Percentiles rank a stretch among this genome's conserved stretches.
These are phyloP conservation scores for Trichoderma oligosporum DNA, from an alignment of 2,329 filamentous ascomycete species.

Conservation along the genomic window DNA sequence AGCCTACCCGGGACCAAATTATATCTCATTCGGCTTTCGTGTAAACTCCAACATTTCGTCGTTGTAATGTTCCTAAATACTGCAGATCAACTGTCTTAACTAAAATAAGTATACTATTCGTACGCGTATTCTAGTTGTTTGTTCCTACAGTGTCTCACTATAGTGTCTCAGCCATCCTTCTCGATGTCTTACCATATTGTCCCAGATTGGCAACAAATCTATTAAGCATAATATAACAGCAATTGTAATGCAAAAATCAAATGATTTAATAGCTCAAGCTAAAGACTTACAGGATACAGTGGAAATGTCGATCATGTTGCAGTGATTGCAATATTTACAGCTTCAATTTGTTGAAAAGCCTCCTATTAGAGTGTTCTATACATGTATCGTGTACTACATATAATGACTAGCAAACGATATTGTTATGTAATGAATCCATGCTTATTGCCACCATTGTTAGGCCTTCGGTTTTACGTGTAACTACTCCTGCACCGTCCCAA, in stretches of 20 bases:
- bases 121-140: neutral
- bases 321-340: conserved; percentile 52
- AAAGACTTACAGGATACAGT: conserved; percentile 34
- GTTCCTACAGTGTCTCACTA: too few relatives aligned
- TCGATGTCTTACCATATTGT: too few relatives aligned
- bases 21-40: neutral
- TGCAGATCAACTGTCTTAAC: neutral
- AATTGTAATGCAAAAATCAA: neutral
- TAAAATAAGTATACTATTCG: neutral
- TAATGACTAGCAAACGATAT: neutral
- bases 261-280: neutral
- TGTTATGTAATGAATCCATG: conserved; percentile 49
- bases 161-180: neutral
- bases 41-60: neutral
- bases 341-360: too few relatives aligned
- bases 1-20: neutral
- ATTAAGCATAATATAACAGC: neutral
- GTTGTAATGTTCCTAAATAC: neutral
- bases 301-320: conserved; percentile 50
- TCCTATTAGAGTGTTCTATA: too few relatives aligned
- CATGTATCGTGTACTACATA: neutral
- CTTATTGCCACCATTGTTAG: conserved; percentile 47
- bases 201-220: neutral
- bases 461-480: conserved; percentile 45
- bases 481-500: conserved; percentile 33